These are phyloP conservation scores for Tilletia horrida DNA, from an alignment of 1,284 basidiomycete species.

Conservation along the genomic window DNA sequence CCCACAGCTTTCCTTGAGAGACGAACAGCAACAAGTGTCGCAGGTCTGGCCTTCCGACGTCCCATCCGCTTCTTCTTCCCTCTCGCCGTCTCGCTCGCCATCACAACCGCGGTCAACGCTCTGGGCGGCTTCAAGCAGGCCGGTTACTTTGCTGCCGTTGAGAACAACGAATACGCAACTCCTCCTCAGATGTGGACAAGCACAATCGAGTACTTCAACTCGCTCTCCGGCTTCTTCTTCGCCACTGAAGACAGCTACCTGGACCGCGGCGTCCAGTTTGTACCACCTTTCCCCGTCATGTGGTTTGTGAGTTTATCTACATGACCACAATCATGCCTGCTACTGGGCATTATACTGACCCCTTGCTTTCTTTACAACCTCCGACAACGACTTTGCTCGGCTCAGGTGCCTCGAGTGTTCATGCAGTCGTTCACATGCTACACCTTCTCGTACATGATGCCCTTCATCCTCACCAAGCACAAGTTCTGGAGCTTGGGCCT, in stretches of 20 bases:
- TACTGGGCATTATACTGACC: too few relatives aligned
- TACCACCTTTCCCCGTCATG: conserved; percentile 33
- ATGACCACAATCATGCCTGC: too few relatives aligned
- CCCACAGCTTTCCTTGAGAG: conserved; percentile 34
- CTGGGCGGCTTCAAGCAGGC: conserved; percentile 37
- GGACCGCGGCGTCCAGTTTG: conserved; percentile 28
- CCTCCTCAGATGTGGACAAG: conserved; percentile 30
- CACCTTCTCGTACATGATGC: conserved; percentile 35
- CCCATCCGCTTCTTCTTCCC: conserved; percentile 38
- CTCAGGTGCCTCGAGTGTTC: conserved; percentile 27
- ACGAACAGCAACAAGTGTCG: conserved; percentile 26
- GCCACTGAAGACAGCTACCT: conserved; percentile 26
- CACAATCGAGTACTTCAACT: conserved; percentile 39
- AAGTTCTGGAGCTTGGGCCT: conserved; percentile 34
- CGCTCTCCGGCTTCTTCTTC: conserved; percentile 35
- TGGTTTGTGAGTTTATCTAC: conserved; percentile 34
- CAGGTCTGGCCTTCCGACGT: conserved; percentile 40
- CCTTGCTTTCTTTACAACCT: too few relatives aligned
- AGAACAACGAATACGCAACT: conserved; percentile 31
- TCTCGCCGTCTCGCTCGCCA: conserved; percentile 31
- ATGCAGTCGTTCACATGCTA: conserved; percentile 41
- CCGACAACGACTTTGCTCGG: too few relatives aligned
- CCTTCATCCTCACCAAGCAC: conserved; percentile 33
- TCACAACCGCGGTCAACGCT: conserved; percentile 30
- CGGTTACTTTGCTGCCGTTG: conserved; percentile 13